These are phyloP conservation scores for Ustilago crameri DNA, from an alignment of 1,284 basidiomycete species.

Conservation along the genomic window DNA sequence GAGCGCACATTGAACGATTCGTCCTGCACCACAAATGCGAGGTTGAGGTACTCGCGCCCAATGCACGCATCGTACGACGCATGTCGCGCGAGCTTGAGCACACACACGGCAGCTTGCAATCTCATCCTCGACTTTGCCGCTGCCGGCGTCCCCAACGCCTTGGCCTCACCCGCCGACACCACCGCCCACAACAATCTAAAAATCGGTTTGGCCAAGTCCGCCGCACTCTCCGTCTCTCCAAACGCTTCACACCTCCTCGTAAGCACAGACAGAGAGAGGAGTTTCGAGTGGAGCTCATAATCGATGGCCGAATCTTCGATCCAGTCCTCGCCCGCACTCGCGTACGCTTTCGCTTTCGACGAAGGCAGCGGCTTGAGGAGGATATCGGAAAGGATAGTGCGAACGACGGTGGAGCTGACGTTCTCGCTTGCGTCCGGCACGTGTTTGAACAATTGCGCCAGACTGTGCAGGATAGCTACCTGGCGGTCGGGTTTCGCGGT, in stretches of 20 bases:
- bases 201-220: conserved; percentile 54
- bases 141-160: conserved; percentile 44
- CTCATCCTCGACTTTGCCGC: conserved; percentile 72
- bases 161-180: conserved; percentile 49
- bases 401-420: conserved; percentile 80
- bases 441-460: conserved; percentile 80
- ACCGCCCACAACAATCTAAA: conserved; percentile 56
- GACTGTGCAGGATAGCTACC: conserved; percentile 77
- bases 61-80: conserved; percentile 74
- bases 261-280: conserved; percentile 53
- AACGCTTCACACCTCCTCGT: conserved; percentile 52
- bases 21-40: conserved; percentile 85
- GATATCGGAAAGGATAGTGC: conserved; percentile 73
- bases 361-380: conserved; percentile 50
- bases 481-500: conserved; percentile 73
- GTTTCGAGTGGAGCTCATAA: conserved; percentile 39
- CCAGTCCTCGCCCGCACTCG: conserved; percentile 48
- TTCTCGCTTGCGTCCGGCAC: conserved; percentile 80
- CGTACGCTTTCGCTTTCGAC: conserved; percentile 22
- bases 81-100: conserved; percentile 82
- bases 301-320: conserved; percentile 47
- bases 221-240: conserved; percentile 35
- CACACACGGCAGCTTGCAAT: conserved; percentile 80
- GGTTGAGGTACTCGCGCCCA: conserved; percentile 76
- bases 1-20: conserved; percentile 86